A percentile compares a stretch with the other conserved stretches of the same genome.
Conservation (phyloP, 805 yeast genomes). For the Teunomyces panamensis region DNA sequence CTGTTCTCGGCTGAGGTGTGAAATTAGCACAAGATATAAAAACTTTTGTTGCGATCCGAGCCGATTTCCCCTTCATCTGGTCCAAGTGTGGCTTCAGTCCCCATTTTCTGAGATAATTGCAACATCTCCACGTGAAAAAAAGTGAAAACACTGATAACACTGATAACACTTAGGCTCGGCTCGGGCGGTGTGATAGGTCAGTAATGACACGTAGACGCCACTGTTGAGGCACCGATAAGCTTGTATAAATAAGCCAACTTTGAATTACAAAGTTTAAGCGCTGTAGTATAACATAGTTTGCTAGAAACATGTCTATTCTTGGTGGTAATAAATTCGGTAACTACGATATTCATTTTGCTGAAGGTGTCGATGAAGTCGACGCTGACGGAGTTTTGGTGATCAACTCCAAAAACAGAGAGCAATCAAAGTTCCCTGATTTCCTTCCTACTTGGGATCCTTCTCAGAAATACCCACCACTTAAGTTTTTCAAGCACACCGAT, state of each 20-base stretch:
- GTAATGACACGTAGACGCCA: not conserved
- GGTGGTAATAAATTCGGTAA: slow-evolving; percentile 24
- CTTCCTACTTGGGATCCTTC: slow-evolving; percentile 69
- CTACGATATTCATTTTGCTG: slow-evolving; percentile 48
- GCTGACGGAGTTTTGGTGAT: slow-evolving; percentile 49
- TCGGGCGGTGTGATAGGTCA: not conserved
- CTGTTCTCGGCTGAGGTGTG: no score
- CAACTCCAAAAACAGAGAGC: slow-evolving; percentile 34
- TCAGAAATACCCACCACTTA: slow-evolving; percentile 49
- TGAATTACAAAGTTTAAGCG: no score
- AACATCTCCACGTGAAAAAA: not conserved
- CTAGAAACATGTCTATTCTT: not conserved
- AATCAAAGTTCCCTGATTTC: slow-evolving; percentile 49
- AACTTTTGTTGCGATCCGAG: not conserved
- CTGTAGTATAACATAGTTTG: no score
- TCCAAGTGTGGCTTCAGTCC: not conserved
- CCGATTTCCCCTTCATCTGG: not conserved
- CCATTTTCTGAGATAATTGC: not conserved
- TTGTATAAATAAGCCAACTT: not conserved
- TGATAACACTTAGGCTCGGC: not conserved
- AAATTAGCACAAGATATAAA: no score
- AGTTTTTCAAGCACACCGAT: slow-evolving; percentile 56
- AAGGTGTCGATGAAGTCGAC: slow-evolving; percentile 49
- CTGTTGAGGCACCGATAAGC: not conserved
- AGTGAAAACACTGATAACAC: not conserved